phyloP scores from a whole-genome alignment of 2,329 filamentous ascomycete species.

The Aspergillus candidus region DNA sequence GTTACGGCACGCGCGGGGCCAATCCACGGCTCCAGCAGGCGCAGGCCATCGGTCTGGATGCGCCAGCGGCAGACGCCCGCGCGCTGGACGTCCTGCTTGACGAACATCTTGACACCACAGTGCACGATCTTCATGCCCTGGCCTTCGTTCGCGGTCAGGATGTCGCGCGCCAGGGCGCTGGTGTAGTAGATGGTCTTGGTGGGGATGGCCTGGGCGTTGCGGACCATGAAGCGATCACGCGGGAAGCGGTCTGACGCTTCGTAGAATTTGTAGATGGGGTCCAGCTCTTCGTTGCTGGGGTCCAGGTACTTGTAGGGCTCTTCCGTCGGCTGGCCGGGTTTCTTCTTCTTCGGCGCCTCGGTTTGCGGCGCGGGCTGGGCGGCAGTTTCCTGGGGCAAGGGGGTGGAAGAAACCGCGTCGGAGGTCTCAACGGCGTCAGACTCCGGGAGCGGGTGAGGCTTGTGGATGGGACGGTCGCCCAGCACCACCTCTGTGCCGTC shows the following conservation, averaged over 20 bases:
- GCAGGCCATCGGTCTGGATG: conserved; percentile 89
- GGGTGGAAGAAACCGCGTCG: conserved; percentile 17
- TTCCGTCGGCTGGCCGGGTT: conserved; percentile 55
- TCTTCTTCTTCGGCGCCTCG: conserved; percentile 31
- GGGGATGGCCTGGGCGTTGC: conserved; percentile 81
- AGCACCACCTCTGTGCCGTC: conserved; percentile 33
- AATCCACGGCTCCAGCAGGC: conserved; percentile 85
- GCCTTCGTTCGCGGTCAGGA: conserved; percentile 80
- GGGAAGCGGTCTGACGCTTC: conserved; percentile 78
- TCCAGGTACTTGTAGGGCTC: conserved; percentile 92
- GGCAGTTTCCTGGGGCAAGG: conserved; percentile 8
- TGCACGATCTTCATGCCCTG: conserved; percentile 93
- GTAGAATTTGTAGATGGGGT: conserved; percentile 77
- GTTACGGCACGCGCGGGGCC: conserved; percentile 69
- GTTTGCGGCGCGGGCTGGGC: conserved; percentile 9
- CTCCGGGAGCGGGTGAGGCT: conserved; percentile 22
- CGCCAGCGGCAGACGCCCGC: conserved; percentile 87
- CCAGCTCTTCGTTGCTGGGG: conserved; percentile 66
- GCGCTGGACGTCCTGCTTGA: conserved; percentile 89
- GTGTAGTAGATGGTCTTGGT: conserved; percentile 97
- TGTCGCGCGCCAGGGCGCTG: conserved; percentile 73
- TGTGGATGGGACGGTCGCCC: conserved; percentile 33
- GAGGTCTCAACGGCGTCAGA: conserved; percentile 19
- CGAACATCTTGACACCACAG: conserved; percentile 97
- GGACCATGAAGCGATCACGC: conserved; percentile 86